Evolutionary conservation across 78 protist species (phyloP).

Genomic region (Dictyostelium discoideum): dicty_2.7 NC_007088.5:6252501-6253000

Average conservation of each 20-base stretch:
- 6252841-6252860: background rate
- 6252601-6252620: background rate
- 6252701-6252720: conserved; percentile 21
- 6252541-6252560: no score
- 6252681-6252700: conserved; percentile 16
- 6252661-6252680: conserved; percentile 51
- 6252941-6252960: no score
- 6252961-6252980: no score
- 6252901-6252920: conserved; percentile 49
- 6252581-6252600: background rate
- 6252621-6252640: background rate
- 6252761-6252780: background rate
- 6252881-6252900: conserved; percentile 20
- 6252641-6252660: conserved; percentile 19
- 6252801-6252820: no score
- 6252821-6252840: no score
- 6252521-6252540: background rate
- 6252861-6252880: conserved; percentile 62
- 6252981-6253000: background rate
- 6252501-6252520: conserved; percentile 33
- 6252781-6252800: background rate
- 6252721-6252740: conserved; percentile 2
- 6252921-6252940: background rate
- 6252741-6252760: conserved; percentile 5
- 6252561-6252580: background rate